Evolutionary conservation across 108 stramenopile genomes (phyloP), one percentile per base, ranked within the genome.

Genomic region (Aurantiochytrium sp.): DNA sequence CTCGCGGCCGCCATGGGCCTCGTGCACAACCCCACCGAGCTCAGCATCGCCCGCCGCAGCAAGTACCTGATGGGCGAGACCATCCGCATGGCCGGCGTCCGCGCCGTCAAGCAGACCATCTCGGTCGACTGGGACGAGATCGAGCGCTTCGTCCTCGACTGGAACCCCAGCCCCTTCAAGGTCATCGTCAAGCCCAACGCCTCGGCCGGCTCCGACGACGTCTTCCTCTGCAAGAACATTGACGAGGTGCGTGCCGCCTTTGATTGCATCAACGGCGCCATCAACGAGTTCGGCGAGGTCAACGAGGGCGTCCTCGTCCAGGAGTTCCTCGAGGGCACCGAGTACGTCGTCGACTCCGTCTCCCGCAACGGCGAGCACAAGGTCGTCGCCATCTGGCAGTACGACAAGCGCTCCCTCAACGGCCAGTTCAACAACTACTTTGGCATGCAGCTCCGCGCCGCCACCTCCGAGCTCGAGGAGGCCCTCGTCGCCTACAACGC

Each of bases 331-430:
- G 86, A 92, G 17, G 97, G 97, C 19, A 89, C 87, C 37, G 98
- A 99, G 90, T 98, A 95, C 88, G 97, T 97, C 12, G 89, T 98
- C 4, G 98, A 99, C 88, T 91, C 93, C 12, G 97, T 99, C 3
- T 91, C 92, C 81, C 91, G 93, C 5, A 91, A 96, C 89, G 97
- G 96, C 4, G 95, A 93, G 22, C 94, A 95, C 88, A 96, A 98
- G 89, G 93, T 96, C 55, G 95, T 95, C 34, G 98, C 97, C 8
- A 87, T 99, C 24, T 98, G 98, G 98, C 94, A 95, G n/a, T 97
- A 96, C 90, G 96, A 98, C 91, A 96, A 96, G 88, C 91, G 95
- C 87, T 87, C 92, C 10, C 92, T 94, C 12, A 96, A 95, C 69
- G 96, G 96, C 52, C 89, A 92, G 37, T 68, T 68, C 68, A 95